Percentiles rank a stretch among this genome's conserved stretches.
These are phyloP conservation scores for Hypoxylon fuscum DNA, from an alignment of 495 filamentous ascomycete species.

Conservation along the genomic window DNA sequence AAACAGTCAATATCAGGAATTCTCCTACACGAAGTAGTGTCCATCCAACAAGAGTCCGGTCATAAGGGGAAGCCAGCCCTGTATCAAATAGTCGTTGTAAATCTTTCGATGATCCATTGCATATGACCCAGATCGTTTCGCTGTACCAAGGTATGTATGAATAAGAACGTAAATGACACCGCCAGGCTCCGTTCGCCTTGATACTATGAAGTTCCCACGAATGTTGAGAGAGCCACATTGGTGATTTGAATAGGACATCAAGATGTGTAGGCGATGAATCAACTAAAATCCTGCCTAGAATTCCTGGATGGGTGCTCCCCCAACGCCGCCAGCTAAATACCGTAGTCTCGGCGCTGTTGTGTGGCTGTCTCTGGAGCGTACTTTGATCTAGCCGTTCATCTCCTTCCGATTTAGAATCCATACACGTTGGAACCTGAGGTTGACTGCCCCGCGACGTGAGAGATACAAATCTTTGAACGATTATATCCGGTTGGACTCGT, in stretches of 20 bases:
- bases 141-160: background rate
- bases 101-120: background rate
- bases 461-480: conserved; percentile 23
- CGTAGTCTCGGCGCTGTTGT: background rate
- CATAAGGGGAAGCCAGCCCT: conserved; percentile 27
- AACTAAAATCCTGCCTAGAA: conserved; percentile 9
- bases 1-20: background rate
- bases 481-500: conserved; percentile 38
- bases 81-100: conserved; percentile 20
- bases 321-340: background rate
- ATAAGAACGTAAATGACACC: conserved; percentile 26
- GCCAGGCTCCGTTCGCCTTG: conserved; percentile 26
- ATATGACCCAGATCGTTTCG: background rate
- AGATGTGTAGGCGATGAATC: background rate
- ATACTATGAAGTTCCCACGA: conserved; percentile 31
- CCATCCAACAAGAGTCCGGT: background rate
- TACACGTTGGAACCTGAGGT: background rate
- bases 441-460: background rate
- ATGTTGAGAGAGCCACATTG: conserved; percentile 7
- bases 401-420: background rate
- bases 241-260: conserved; percentile 7
- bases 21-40: conserved; percentile 26
- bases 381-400: background rate
- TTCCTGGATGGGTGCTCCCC: background rate
- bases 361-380: background rate